phyloP scores from a whole-genome alignment of 805 yeast species.

The Pichia heedii region DNA sequence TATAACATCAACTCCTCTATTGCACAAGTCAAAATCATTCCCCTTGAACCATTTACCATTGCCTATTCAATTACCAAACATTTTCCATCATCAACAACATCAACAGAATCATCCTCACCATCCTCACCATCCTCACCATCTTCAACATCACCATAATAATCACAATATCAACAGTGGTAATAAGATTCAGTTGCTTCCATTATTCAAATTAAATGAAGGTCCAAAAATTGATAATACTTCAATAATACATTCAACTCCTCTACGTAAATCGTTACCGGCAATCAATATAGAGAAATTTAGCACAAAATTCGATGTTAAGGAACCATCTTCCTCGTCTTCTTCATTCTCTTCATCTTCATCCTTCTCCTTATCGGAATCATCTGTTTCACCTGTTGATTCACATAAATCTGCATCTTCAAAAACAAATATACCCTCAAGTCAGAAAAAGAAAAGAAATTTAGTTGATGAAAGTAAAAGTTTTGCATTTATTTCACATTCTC shows the following conservation, averaged over 20 bases:
- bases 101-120: neutral
- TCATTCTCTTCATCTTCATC: neutral
- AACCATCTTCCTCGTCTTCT: too few species aligned
- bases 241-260: neutral
- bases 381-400: too few species aligned
- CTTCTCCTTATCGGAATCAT: too few species aligned
- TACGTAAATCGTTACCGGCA: neutral
- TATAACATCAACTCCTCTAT: slow-evolving; percentile 18
- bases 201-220: neutral
- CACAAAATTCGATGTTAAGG: too few species aligned
- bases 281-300: neutral
- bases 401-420: neutral
- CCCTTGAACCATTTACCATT: neutral
- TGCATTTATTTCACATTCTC: slow-evolving; percentile 92
- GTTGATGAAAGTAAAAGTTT: slow-evolving; percentile 33
- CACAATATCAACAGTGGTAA: neutral
- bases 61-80: slow-evolving; percentile 7
- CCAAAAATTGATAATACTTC: neutral
- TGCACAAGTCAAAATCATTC: slow-evolving; percentile 17
- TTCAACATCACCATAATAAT: neutral
- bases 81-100: slow-evolving; percentile 3
- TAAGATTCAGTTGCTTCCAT: neutral
- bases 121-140: too few species aligned
- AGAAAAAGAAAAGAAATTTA: slow-evolving; percentile 10
- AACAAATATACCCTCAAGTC: too few species aligned